Conservation (phyloP, 352 stramenopile genomes). For the Achlya hypogyna region DNA sequence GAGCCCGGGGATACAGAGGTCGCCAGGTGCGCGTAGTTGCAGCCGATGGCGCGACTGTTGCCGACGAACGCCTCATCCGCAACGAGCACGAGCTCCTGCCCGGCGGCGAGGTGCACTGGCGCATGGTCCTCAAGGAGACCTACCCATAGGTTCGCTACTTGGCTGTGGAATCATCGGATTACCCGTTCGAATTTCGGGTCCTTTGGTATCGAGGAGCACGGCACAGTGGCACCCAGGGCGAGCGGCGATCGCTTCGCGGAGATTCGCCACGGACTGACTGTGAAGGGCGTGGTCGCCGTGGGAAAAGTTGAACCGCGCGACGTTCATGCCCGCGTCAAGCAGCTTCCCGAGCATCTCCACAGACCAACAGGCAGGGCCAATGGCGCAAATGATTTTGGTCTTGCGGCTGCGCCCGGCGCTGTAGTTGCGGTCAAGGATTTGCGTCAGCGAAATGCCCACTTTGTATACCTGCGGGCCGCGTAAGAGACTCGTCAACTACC, state of each 20-base stretch:
- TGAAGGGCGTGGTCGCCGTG: conserved; percentile 96
- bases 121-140: conserved; percentile 57
- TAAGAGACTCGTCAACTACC: background rate
- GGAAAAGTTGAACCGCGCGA: conserved; percentile 99
- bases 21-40: conserved; percentile 91
- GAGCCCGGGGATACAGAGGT: conserved; percentile 87
- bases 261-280: conserved; percentile 81
- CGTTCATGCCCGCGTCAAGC: conserved; percentile 85
- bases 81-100: conserved; percentile 81
- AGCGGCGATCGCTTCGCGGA: conserved; percentile 62
- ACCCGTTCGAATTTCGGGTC: conserved; percentile 94
- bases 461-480: conserved; percentile 20
- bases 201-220: conserved; percentile 96
- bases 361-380: conserved; percentile 96
- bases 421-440: conserved; percentile 54
- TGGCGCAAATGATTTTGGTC: conserved; percentile 99
- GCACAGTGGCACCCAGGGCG: conserved; percentile 77
- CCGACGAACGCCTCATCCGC: conserved; percentile 83
- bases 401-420: conserved; percentile 47
- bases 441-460: conserved; percentile 54
- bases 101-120: conserved; percentile 57
- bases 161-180: conserved; percentile 1
- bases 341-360: conserved; percentile 87
- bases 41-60: conserved; percentile 76
- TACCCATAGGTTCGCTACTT: background rate